Base-by-base conservation (phyloP, 169 alveolate genomes). In the Eimeria falciformis region DNA sequence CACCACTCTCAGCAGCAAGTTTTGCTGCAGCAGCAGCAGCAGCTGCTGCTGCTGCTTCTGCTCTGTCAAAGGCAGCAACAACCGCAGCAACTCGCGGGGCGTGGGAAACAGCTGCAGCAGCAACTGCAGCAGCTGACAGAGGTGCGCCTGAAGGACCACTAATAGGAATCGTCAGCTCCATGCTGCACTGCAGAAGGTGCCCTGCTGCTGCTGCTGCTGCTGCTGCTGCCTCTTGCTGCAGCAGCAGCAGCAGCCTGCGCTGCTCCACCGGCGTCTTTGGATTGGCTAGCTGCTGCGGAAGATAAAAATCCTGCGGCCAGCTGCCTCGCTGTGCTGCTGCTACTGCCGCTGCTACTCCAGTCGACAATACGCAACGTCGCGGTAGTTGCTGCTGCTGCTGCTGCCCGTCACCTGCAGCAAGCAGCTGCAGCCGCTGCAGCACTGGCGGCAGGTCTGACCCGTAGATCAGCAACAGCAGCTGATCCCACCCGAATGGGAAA, bases 401-500 rank as follows among this genome's bases (percentile, higher is more conserved):
- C 84, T 40, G 56, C 18, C 23, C 55, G 1, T 21, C 18, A 40
- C 84, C 62, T 21, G 40, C 84, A 21, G 55, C 56, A 43, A 82
- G 56, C 9, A 82, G 78, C n/a, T 56, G n/a, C 68, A 87, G 75
- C 47, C 86, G 86, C 56, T 58, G 91, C 43, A 89, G 79, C 23
- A 43, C 65, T 33, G 50, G 50, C 17, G 79, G 66, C 43, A 73
- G 37, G 50, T 50, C 65, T 37, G 25, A 0, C 56, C 93, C 84
- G 68, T 12, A 89, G 47, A 89, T 55, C 33, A 46, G 87, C 50
- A 77, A 83, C 53, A 89, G 83, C 62, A 89, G 82, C 37, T 33
- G 56, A 17, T 89, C 88, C 93, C 93, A 89, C 55, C 93, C 93
- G 14, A 89, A 89, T 21, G 91, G 83, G n/a, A 85, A 85, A 46